Evolutionary conservation across 73 alveolate species (phyloP).

Genomic region (Paramecium primaurelia): DNA sequence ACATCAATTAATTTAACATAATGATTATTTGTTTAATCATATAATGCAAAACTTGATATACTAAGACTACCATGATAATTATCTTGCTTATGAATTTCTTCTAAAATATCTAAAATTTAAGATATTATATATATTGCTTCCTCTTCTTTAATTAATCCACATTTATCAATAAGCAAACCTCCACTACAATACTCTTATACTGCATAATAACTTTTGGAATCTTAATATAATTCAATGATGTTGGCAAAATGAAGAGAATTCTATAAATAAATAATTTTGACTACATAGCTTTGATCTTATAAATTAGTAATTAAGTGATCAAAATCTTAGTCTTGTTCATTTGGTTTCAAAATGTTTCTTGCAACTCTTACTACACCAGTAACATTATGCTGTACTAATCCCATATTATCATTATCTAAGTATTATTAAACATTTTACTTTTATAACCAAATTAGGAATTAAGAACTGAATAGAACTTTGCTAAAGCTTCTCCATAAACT

Average conservation of each 20-base stretch:
- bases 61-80: not conserved
- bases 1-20: not conserved
- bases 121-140: not conserved
- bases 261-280: not conserved
- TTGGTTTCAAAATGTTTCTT: not conserved
- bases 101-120: not conserved
- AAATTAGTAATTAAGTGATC: not conserved
- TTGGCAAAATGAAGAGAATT: not conserved
- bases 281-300: not conserved
- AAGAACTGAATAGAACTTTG: not conserved
- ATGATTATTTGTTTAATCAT: not conserved
- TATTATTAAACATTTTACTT: not conserved
- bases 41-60: not conserved
- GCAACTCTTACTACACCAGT: not conserved
- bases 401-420: not conserved
- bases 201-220: not conserved
- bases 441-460: not conserved
- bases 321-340: not conserved
- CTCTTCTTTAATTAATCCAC: not conserved
- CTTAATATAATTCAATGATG: not conserved
- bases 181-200: not conserved
- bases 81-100: not conserved
- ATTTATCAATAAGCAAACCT: not conserved
- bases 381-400: not conserved
- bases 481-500: not conserved